Percentiles rank a stretch among this genome's conserved stretches.
Evolutionary conservation across 2,329 filamentous ascomycete genomes (phyloP).

Genomic region (Colletotrichum sidae): DNA sequence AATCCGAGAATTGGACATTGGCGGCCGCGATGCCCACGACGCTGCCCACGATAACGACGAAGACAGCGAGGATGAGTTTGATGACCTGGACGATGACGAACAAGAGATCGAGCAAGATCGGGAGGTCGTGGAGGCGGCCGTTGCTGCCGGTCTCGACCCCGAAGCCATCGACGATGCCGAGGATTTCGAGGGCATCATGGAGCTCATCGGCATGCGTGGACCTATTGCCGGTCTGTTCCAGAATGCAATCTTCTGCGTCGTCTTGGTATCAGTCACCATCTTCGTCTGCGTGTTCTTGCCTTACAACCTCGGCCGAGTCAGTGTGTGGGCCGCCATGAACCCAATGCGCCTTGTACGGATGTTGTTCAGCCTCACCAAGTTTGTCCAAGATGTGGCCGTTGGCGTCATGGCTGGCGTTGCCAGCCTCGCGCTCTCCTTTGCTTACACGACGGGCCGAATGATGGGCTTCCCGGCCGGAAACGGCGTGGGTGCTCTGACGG

Average conservation of each 20-base stretch:
- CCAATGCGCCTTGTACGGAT: constrained; percentile 81
- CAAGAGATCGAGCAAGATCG: constrained; percentile 58
- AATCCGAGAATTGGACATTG: constrained; percentile 43
- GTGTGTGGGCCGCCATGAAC: constrained; percentile 82
- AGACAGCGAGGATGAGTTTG: constrained; percentile 51
- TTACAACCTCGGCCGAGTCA: constrained; percentile 89
- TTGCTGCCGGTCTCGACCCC: constrained; percentile 76
- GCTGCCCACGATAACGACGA: constrained; percentile 64
- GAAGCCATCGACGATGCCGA: constrained; percentile 87
- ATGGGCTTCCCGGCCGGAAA: constrained; percentile 33
- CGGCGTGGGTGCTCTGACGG: constrained; percentile 30
- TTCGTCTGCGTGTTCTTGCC: constrained; percentile 89
- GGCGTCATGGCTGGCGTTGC: constrained; percentile 61
- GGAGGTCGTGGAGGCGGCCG: constrained; percentile 73
- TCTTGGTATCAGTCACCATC: constrained; percentile 89
- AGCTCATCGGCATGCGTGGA: constrained; percentile 95
- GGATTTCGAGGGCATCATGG: constrained; percentile 95
- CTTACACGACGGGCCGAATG: constrained; percentile 36
- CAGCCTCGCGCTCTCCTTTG: constrained; percentile 27
- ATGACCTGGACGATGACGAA: constrained; percentile 43
- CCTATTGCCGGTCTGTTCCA: constrained; percentile 91
- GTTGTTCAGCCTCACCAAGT: constrained; percentile 78
- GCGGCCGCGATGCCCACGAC: constrained; percentile 48
- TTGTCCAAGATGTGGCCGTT: constrained; percentile 81
- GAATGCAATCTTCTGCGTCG: constrained; percentile 93